Base-by-base conservation (phyloP, 768 basidiomycete genomes). In the Bullera alba region DNA sequence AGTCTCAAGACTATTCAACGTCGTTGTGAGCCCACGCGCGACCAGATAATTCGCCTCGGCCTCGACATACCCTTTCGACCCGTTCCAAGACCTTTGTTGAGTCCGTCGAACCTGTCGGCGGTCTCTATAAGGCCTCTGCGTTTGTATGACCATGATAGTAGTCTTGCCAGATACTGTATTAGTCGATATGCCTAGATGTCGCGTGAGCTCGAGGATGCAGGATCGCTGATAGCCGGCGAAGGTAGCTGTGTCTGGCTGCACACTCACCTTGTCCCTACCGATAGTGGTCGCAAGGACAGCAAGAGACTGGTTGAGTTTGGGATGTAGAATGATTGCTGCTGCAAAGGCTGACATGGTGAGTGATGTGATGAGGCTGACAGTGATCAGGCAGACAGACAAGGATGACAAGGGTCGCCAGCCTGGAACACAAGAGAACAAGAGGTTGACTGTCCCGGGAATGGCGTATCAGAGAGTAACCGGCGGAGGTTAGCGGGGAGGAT, bases 171-270 rank as follows among this genome's bases (percentile, higher is more conserved):
- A 74, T 90, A 96, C 76, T 99, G 95, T 47, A 90, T 71, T 19
- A 86, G 81, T 57, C 93, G 83, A 74, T 96, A 97, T 15, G 82
- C 76, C 91, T 95, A 21, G 36, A n/a, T n/a, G n/a, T n/a, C n/a
- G n/a, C n/a, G n/a, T n/a, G n/a, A n/a, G n/a, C n/a, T n/a, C n/a
- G n/a, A n/a, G n/a, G n/a, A n/a, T n/a, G n/a, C n/a, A n/a, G n/a
- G n/a, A n/a, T 32, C 16, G 26, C 8, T 44, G 32, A 6, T 19
- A 44, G 15, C 19, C 43, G 22, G 6, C 16, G 21, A 23, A 2
- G 23, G 2, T 5, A 2, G 45, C 14, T 22, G 23, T 14, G 28
- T 16, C 46, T 37, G n/a, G 26, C 28, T 4, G 26, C 22, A 23
- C 6, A 27, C 72, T 49, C 60, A 82, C 89, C 83, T 99, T 96